These are phyloP conservation scores for Entomortierella lignicola DNA, from an alignment of 192 early-diverging fungal genomes.

Conservation along the genomic window DNA sequence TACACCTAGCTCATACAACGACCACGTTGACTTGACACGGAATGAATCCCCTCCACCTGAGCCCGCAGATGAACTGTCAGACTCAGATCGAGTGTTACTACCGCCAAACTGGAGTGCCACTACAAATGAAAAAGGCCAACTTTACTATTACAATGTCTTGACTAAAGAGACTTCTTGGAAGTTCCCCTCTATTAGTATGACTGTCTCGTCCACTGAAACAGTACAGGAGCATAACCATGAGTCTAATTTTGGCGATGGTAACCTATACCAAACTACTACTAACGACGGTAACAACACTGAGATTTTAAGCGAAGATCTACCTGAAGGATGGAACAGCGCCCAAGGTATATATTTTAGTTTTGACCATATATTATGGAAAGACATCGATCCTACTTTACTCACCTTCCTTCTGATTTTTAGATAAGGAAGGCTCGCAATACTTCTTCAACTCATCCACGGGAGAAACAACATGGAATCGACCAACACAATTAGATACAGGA, in stretches of 20 bases:
- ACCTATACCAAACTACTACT: background rate
- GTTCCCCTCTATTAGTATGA: slow-evolving; percentile 2
- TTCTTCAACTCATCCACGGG: slow-evolving; percentile 65
- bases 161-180: slow-evolving; percentile 51
- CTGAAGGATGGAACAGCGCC: slow-evolving; percentile 58
- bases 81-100: slow-evolving; percentile 19
- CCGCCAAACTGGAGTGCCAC: slow-evolving; percentile 51
- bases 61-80: slow-evolving; percentile 17
- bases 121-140: slow-evolving; percentile 34
- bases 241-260: no score
- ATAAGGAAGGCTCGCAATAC: slow-evolving; percentile 60
- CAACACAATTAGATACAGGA: slow-evolving; percentile 4
- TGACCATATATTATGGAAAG: background rate
- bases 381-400: background rate
- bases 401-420: slow-evolving; percentile 36
- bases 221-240: background rate
- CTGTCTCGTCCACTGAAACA: background rate
- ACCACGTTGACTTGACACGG: background rate
- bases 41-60: slow-evolving; percentile 39
- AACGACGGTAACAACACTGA: background rate
- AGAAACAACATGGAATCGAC: slow-evolving; percentile 63
- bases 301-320: slow-evolving; percentile 20
- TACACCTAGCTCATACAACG: background rate
- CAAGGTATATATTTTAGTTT: slow-evolving; percentile 46
- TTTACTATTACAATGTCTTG: slow-evolving; percentile 44